These are phyloP conservation scores for Iberis pinnata DNA, from an alignment of 345 rosid genomes.

Conservation along the genomic window DNA sequence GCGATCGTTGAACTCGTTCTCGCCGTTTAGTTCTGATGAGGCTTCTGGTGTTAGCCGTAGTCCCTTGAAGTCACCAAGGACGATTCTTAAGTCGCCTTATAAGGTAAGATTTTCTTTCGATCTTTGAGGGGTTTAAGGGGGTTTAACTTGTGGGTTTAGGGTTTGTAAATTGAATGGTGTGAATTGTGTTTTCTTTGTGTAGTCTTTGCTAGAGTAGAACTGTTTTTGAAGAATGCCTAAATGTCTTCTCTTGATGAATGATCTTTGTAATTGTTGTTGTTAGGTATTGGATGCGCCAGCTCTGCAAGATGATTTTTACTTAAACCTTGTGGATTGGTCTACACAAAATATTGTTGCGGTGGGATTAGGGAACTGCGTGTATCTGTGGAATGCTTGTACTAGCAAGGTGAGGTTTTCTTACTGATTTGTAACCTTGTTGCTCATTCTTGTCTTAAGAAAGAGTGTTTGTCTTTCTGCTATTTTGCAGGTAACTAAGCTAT, in stretches of 20 bases:
- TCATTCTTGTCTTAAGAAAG: neutral
- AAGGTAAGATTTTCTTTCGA: conserved; percentile 41
- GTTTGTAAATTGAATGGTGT: neutral
- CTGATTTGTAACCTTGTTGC: neutral
- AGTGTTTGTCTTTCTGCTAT: neutral
- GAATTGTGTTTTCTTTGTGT: conserved; percentile 7
- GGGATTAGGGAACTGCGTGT: conserved; percentile 90
- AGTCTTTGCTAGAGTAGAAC: neutral
- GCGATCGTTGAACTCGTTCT: conserved; percentile 50
- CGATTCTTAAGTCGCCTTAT: conserved; percentile 79
- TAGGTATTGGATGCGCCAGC: conserved; percentile 99
- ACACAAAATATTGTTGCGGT: conserved; percentile 87
- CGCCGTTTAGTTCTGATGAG: conserved; percentile 66
- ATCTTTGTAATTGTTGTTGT: conserved; percentile 15
- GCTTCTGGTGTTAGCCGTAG: conserved; percentile 46
- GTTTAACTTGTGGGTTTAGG: conserved; percentile 9
- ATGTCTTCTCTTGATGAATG: neutral
- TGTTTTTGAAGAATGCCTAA: neutral
- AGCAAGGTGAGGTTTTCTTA: conserved; percentile 55
- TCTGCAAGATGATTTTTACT: conserved; percentile 96
- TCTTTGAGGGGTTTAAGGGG: neutral
- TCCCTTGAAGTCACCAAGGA: conserved; percentile 76
- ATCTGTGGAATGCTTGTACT: conserved; percentile 98
- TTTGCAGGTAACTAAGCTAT: conserved; percentile 85
- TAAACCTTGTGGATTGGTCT: conserved; percentile 98